Conservation (phyloP, 2,329 filamentous ascomycete species). For the Lachnellula arida region DNA sequence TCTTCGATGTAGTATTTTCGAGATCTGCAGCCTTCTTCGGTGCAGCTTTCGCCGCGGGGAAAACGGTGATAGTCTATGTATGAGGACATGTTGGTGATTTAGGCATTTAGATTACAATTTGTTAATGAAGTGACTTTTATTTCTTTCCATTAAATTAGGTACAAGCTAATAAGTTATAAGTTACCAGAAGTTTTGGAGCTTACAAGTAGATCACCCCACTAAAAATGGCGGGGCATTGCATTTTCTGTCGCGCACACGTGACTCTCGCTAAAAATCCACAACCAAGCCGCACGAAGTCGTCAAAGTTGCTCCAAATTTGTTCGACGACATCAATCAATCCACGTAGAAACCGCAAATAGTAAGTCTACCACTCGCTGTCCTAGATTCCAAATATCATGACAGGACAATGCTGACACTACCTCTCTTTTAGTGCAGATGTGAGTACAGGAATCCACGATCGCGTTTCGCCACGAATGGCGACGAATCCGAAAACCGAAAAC, state of each 20-base stretch:
- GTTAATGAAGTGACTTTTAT: constrained; percentile 2
- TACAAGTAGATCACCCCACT: background rate
- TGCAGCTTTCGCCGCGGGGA: constrained; percentile 44
- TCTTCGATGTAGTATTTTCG: constrained; percentile 54
- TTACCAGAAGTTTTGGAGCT: background rate
- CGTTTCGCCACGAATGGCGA: constrained; percentile 2
- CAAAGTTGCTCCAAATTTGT: constrained; percentile 6
- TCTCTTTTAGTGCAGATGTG: constrained; percentile 79
- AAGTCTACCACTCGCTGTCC: constrained; percentile 36
- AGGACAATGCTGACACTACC: constrained; percentile 43
- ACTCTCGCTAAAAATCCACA: background rate
- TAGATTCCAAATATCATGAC: constrained; percentile 20
- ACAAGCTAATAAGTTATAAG: background rate
- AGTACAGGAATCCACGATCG: constrained; percentile 39
- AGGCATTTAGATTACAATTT: too few relatives aligned
- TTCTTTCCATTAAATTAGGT: too few relatives aligned
- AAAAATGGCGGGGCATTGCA: background rate
- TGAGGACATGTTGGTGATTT: constrained; percentile 23
- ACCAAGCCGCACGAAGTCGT: background rate
- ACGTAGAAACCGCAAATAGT: constrained; percentile 45
- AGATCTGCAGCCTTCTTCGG: constrained; percentile 57
- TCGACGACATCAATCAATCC: constrained; percentile 19
- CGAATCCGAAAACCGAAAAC: constrained; percentile 14
- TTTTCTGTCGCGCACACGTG: background rate
- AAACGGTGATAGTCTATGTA: constrained; percentile 34